These are phyloP conservation scores for Leccinellum rugosiceps DNA, from an alignment of 768 basidiomycete genomes.

Conservation along the genomic window DNA sequence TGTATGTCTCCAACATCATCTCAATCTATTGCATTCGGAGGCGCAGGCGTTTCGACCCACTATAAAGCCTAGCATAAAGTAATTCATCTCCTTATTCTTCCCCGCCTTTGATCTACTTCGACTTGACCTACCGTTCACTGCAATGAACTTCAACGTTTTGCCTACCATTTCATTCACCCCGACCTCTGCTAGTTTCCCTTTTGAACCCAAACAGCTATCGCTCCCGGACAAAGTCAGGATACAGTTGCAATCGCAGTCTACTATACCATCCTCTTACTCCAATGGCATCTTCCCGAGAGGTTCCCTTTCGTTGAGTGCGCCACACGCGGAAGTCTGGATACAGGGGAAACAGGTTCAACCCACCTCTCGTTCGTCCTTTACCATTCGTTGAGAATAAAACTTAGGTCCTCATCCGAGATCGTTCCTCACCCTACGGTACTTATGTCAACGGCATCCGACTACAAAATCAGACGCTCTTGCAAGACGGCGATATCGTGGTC, in stretches of 20 bases:
- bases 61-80: conserved; percentile 18
- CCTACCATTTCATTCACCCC: conserved; percentile 36
- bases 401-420: conserved; percentile 47
- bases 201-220: conserved; percentile 35
- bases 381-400: conserved; percentile 6
- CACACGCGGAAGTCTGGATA: conserved; percentile 48
- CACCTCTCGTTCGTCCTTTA: conserved; percentile 1
- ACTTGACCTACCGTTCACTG: not conserved
- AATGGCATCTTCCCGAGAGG: conserved; percentile 45
- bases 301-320: conserved; percentile 38
- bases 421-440: conserved; percentile 46
- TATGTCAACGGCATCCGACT: conserved; percentile 45
- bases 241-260: conserved; percentile 33
- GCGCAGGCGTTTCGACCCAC: conserved; percentile 2
- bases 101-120: not conserved
- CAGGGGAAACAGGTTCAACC: conserved; percentile 39
- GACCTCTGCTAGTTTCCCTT: conserved; percentile 36
- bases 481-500: conserved; percentile 45
- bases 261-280: conserved; percentile 19
- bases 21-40: not conserved
- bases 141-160: conserved; percentile 25
- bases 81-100: not conserved
- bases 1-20: conserved; percentile 1
- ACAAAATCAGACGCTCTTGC: conserved; percentile 35
- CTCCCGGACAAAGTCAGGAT: conserved; percentile 30